Conservation (phyloP, 352 stramenopile species). For the Globisporangium cylindrosporum region DNA sequence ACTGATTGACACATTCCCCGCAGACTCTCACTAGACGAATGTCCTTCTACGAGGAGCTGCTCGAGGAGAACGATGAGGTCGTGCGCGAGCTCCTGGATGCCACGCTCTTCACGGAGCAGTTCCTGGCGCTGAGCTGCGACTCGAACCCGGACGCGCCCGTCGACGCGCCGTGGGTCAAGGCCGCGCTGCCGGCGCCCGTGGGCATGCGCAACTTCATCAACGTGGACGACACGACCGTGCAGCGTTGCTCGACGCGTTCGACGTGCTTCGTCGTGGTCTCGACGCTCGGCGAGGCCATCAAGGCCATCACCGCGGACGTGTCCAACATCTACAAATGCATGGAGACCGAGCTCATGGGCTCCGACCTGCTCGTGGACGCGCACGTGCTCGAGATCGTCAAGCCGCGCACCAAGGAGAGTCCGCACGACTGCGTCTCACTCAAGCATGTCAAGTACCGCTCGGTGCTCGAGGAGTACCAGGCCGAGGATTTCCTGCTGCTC, state of each 20-base stretch:
- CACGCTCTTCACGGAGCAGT: conserved; percentile 16
- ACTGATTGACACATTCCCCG: not conserved
- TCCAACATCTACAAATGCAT: conserved; percentile 48
- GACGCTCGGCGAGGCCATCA: conserved; percentile 56
- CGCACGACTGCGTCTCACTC: conserved; percentile 71
- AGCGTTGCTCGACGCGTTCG: conserved; percentile 45
- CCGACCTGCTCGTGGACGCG: conserved; percentile 60
- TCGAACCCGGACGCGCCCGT: conserved; percentile 17
- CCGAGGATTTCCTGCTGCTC: conserved; percentile 64
- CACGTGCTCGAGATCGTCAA: conserved; percentile 69
- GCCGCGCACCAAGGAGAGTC: conserved; percentile 57
- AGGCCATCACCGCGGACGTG: conserved; percentile 51
- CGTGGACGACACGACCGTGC: conserved; percentile 34
- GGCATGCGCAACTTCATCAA: conserved; percentile 52
- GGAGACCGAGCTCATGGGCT: conserved; percentile 54
- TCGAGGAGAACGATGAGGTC: conserved; percentile 17
- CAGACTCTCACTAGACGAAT: not conserved
- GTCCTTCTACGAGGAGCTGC: conserved; percentile 16
- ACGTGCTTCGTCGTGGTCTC: conserved; percentile 56
- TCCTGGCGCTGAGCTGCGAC: conserved; percentile 12
- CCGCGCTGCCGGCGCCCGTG: conserved; percentile 31
- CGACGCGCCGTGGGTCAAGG: conserved; percentile 32
- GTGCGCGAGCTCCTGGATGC: conserved; percentile 19
- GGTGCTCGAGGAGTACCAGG: conserved; percentile 47
- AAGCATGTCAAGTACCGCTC: conserved; percentile 79